Conservation (phyloP, 768 basidiomycete genomes). For the Russula lepida region DNA sequence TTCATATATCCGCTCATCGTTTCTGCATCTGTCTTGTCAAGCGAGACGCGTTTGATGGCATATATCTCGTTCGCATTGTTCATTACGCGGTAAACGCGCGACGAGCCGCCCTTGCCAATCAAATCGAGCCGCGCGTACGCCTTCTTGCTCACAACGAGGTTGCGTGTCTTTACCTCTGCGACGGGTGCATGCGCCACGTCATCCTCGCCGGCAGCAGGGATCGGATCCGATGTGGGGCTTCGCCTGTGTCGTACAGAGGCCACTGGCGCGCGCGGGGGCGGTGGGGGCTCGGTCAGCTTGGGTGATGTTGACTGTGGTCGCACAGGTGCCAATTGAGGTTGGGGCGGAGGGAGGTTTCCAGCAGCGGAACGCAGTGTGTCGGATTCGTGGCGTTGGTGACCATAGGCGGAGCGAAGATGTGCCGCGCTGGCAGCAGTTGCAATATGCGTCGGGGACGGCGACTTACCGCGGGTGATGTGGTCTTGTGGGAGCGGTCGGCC, state of each 20-base stretch:
- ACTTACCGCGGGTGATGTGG: constrained; percentile 32
- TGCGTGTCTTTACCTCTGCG: constrained; percentile 16
- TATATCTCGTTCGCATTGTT: constrained; percentile 67
- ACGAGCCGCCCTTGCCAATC: constrained; percentile 90
- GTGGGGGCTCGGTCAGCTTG: constrained; percentile 8
- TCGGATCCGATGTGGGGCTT: constrained; percentile 56
- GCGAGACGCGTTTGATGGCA: constrained; percentile 86
- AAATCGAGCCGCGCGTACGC: constrained; percentile 78
- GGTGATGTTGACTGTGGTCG: constrained; percentile 15
- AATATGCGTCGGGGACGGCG: constrained; percentile 45
- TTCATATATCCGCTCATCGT: constrained; percentile 92
- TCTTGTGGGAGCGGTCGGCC: constrained; percentile 21
- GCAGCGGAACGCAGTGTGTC: constrained; percentile 58
- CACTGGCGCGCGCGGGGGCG: constrained; percentile 1
- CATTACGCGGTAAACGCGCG: constrained; percentile 91
- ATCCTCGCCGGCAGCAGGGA: constrained; percentile 31
- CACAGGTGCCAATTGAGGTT: neutral
- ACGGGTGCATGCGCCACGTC: constrained; percentile 22
- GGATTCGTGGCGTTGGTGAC: constrained; percentile 64
- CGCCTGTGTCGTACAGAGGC: constrained; percentile 41
- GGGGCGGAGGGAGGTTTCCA: constrained; percentile 23
- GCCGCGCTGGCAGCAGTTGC: constrained; percentile 20
- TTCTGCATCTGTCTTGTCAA: constrained; percentile 84
- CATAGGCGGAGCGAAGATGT: constrained; percentile 29
- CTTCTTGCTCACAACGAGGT: constrained; percentile 50